A percentile compares a stretch with the other conserved stretches of the same genome.
Conservation (phyloP, 176 grass and related monocot genomes). For the Lolium rigidum region DNA sequence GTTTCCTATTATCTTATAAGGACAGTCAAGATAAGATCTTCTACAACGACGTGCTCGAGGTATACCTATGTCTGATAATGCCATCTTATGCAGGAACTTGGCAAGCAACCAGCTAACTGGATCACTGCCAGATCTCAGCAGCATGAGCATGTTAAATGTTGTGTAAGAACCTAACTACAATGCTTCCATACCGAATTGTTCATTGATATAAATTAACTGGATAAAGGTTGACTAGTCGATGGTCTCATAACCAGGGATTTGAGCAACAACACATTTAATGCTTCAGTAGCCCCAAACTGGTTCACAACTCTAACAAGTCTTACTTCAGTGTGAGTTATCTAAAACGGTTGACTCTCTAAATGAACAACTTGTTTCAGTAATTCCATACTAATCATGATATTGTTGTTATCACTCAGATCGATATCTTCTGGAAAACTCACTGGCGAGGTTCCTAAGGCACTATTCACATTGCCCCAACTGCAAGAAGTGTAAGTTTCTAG, state of each 20-base stretch:
- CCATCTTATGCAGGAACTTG: conserved; percentile 62
- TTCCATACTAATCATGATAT: background rate
- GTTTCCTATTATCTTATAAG: conserved; percentile 19
- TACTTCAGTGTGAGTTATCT: conserved; percentile 69
- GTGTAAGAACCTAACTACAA: conserved; percentile 60
- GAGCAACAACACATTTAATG: conserved; percentile 72
- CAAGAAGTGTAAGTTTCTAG: conserved; percentile 84
- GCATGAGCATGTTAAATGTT: conserved; percentile 53
- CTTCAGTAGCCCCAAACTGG: conserved; percentile 63
- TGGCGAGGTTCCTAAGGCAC: conserved; percentile 50
- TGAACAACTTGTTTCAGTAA: background rate
- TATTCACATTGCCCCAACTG: conserved; percentile 66
- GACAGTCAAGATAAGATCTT: background rate
- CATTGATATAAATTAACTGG: background rate
- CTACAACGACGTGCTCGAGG: background rate
- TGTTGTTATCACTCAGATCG: conserved; percentile 51
- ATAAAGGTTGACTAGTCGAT: conserved; percentile 19
- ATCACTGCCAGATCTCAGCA: conserved; percentile 62
- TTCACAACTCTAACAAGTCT: conserved; percentile 65
- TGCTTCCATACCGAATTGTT: conserved; percentile 22
- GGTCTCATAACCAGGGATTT: conserved; percentile 65
- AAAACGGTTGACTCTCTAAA: background rate
- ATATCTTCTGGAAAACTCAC: conserved; percentile 54
- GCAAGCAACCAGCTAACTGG: conserved; percentile 73
- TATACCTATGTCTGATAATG: conserved; percentile 5